Evolutionary conservation across 345 rosid genomes (phyloP).

Genomic region (Geranium brycei): DNA sequence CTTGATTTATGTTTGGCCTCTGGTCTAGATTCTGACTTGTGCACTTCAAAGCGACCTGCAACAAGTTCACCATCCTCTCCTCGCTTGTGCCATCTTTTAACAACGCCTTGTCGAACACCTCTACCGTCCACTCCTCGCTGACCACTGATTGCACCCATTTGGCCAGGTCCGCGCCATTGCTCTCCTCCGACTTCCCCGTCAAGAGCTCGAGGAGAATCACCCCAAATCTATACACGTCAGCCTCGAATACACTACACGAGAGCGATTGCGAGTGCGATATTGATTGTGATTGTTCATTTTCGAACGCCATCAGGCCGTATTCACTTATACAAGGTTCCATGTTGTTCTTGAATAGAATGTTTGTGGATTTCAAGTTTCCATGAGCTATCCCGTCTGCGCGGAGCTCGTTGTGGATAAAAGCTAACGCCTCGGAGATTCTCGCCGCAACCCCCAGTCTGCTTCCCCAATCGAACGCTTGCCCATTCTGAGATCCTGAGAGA

Average conservation of each 20-base stretch:
- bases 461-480: constrained; percentile 9
- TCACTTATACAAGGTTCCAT: constrained; percentile 12
- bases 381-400: constrained; percentile 14
- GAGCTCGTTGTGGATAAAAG: constrained; percentile 14
- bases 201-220: constrained; percentile 13
- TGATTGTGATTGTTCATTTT: constrained; percentile 6
- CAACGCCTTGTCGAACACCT: constrained; percentile 13
- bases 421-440: constrained; percentile 8
- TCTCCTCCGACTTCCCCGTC: constrained; percentile 8
- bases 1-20: constrained; percentile 5
- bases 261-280: too few relatives aligned
- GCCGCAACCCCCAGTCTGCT: constrained; percentile 12
- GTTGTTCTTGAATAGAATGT: constrained; percentile 11
- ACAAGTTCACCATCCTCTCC: constrained; percentile 13
- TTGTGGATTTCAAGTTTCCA: constrained; percentile 14
- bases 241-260: neutral
- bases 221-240: constrained; percentile 7
- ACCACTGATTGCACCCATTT: constrained; percentile 11
- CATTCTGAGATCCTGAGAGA: constrained; percentile 4
- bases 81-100: neutral
- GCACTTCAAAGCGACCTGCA: constrained; percentile 18
- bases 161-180: constrained; percentile 4
- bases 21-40: neutral
- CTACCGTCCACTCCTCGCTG: constrained; percentile 14
- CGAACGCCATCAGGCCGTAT: constrained; percentile 3